phyloP scores from a whole-genome alignment of 2,329 filamentous ascomycete species.

The Sarocladiaceae sp. region DNA sequence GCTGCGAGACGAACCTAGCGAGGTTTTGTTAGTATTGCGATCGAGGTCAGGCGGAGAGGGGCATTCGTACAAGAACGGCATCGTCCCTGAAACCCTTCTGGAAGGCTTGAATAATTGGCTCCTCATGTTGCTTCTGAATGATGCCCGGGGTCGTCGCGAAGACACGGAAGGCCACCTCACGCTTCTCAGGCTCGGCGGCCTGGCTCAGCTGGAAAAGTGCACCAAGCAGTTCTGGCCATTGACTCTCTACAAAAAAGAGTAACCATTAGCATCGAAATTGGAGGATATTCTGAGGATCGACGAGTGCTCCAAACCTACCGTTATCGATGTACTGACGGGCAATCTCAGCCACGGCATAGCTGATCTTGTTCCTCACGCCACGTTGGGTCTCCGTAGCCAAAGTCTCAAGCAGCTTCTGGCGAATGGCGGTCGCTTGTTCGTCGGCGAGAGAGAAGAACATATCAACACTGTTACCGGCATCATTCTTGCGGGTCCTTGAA shows the following conservation, averaged over 20 bases:
- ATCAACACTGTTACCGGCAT: conserved; percentile 69
- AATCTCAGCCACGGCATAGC: conserved; percentile 94
- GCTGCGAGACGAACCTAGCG: conserved; percentile 79
- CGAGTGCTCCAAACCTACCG: conserved; percentile 50
- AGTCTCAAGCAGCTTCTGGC: conserved; percentile 76
- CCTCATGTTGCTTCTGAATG: conserved; percentile 93
- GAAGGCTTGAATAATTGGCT: conserved; percentile 84
- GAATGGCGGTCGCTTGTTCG: conserved; percentile 73
- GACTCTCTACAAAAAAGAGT: neutral
- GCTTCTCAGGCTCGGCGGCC: conserved; percentile 74
- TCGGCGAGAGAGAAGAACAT: conserved; percentile 70
- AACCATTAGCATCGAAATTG: neutral
- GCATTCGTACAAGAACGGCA: conserved; percentile 54
- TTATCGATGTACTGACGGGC: conserved; percentile 93
- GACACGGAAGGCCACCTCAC: conserved; percentile 91
- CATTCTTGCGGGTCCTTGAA: conserved; percentile 78
- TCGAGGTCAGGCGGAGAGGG: conserved; percentile 35
- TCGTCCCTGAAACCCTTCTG: conserved; percentile 89
- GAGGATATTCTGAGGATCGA: neutral
- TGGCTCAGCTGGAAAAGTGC: conserved; percentile 89
- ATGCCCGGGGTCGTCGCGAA: conserved; percentile 93
- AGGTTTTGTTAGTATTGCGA: neutral
- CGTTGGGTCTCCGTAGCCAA: conserved; percentile 69
- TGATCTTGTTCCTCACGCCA: conserved; percentile 87
- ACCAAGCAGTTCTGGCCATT: conserved; percentile 83